Evolutionary conservation across 2,329 filamentous ascomycete species (phyloP).

Genomic region (Aspergillus sp.): DNA sequence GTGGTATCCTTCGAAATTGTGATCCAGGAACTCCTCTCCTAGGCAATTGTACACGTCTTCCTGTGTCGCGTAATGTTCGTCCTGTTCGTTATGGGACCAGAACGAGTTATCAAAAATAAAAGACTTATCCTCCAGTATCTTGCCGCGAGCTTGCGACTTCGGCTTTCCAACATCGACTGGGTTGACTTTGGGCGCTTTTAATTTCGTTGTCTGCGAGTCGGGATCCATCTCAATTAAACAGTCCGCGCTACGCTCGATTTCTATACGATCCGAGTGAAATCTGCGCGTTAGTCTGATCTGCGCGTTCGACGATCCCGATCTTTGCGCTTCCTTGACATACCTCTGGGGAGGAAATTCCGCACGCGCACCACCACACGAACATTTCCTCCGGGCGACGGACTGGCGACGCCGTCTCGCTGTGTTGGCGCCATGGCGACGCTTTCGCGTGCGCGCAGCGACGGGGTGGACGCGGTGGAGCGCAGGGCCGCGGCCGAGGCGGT

Average conservation of each 20-base stretch:
- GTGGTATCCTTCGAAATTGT: conserved; percentile 99
- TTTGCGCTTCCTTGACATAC: conserved; percentile 44
- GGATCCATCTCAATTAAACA: conserved; percentile 94
- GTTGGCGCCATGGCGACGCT: conserved; percentile 55
- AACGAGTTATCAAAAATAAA: conserved; percentile 99
- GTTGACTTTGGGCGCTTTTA: conserved; percentile 66
- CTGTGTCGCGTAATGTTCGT: conserved; percentile 86
- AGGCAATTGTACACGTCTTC: conserved; percentile 91
- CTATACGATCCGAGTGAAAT: conserved; percentile 46
- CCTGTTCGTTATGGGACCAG: conserved; percentile 82
- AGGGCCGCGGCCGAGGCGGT: conserved; percentile 35
- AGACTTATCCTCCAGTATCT: conserved; percentile 77
- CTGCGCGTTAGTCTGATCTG: neutral
- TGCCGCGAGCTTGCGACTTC: conserved; percentile 63
- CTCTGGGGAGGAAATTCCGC: conserved; percentile 73
- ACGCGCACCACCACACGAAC: conserved; percentile 81
- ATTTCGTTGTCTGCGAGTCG: conserved; percentile 75
- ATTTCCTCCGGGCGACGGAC: conserved; percentile 65
- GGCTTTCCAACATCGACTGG: conserved; percentile 50
- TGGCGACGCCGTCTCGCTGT: conserved; percentile 45
- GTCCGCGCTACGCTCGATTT: conserved; percentile 73
- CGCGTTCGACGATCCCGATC: neutral
- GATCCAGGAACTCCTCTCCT: conserved; percentile 94
- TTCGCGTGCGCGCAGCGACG: conserved; percentile 72
- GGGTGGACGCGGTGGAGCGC: conserved; percentile 70